Base-by-base conservation (phyloP, 1,284 basidiomycete genomes). In the Malassezia psittaci region DNA sequence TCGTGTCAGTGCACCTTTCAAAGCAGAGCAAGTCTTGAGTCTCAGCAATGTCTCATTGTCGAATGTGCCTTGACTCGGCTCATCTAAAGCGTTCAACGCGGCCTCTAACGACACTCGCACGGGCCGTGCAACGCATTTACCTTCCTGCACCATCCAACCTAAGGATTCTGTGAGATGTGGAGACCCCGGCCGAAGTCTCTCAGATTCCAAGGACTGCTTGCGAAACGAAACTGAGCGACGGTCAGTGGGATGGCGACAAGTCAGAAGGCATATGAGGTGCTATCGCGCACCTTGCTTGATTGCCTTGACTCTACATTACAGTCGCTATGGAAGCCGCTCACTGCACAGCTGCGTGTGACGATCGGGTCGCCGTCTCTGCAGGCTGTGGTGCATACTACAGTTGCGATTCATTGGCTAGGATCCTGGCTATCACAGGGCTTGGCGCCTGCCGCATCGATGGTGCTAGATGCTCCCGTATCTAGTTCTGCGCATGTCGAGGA, bases 271-370 rank as follows among this genome's bases (percentile, higher is more conserved):
- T 49, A 57, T 34, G 19, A 52, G 40, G 21, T 48, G 38, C 38
- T 57, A 36, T 41, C 46, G 39, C 50, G 40, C n/a, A 52, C 55
- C 36, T 37, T 57, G 50, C 55, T 52, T 36, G 36, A 57, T 19
- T 52, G 50, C 40, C 40, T 57, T n/a, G 55, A 57, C 18, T 15
- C 36, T 16, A 57, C 55, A 6, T 42, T 57, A 29, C 55, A 52
- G 34, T 32, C 32, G 2, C 32, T 57, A n/a, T 48, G 35, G 21
- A 29, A 46, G 9, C 43, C 37, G 15, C 15, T 10, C 5, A 21
- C 10, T 37, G 42, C 54, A 13, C 50, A 48, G 41, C 37, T 34
- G 44, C 33, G 7, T 21, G 45, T 57, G 21, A 9, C 34, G 15
- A 32, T 52, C 9, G 49, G 55, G 40, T 32, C 44, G 33, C 44